Base-by-base conservation (phyloP, 2,329 filamentous ascomycete species). In the Clonostachys chloroleuca region DNA sequence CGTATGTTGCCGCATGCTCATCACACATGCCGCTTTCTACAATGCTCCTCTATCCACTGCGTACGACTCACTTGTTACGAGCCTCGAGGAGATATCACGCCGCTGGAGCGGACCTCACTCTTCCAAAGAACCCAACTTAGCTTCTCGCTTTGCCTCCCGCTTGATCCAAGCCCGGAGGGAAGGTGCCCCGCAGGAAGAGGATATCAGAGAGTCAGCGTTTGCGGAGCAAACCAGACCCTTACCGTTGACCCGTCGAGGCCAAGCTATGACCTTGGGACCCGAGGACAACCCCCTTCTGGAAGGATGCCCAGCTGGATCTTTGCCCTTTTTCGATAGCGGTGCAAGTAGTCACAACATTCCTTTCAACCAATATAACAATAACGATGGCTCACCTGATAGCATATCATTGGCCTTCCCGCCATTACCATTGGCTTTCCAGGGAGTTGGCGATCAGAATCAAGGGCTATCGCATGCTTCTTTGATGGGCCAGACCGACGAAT, bases 381-480 rank as follows among this genome's bases (percentile, higher is more conserved):
- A 8, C 44, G 55, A 46, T 48, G 54, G 46, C 24, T 56, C 55
- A 37, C 55, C 57, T 17, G 58, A 61, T 35, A 60, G 54, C 43
- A 59, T 66, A 34, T 59, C 62, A 5, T 48, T 65, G 9, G 63
- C 63, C 4, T 65, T 66, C 34, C 63, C 61, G 12, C 63, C 63
- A 1, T 45, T 66, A 6, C 62, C 63, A 0, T 34, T 59, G 8
- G 54, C 60, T 5, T 63, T 65, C 42, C 60, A 62, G 48, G 14
- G 7, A 5, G 58, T 52, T 58, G 62, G 24, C 9, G 24, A 30
- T 30, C 24, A 30, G 24, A 30, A 30, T 10, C 24, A 30, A 10
- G 24, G 24, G 24, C 24, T 30, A 30, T 30, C 24, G 9, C 24
- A 30, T 30, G 24, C 24, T 30, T 10, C 24, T 2, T 4, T 30